Evolutionary conservation across 257 asterid genomes (phyloP), one percentile per base, ranked within the genome.

Genomic region (Solanum chiquidenum): DNA sequence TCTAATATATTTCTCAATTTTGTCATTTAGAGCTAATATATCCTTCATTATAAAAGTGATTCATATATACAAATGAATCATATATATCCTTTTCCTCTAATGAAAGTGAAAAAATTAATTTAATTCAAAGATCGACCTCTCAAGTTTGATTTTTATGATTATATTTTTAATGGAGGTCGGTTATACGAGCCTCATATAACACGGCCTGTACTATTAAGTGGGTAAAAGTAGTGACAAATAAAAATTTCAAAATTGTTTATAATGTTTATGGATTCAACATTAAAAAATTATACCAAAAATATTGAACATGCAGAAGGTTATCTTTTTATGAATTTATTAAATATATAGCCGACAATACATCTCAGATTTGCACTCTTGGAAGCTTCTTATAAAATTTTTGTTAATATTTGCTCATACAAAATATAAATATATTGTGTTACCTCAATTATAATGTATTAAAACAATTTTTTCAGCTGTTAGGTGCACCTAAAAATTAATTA

Each of bases 331-430:
- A 77, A 77, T 7, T 76, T 44, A 14, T 76, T 44, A 14, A 25
- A 7, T 76, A 40, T 77, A 77, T 16, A 44, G 38, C 66, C 66
- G 14, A 44, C 85, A 79, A 44, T 10, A 14, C 25, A 27, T 44
- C 38, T 79, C 9, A 79, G 40, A 44, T 79, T 44, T 79, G 66
- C 66, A 25, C 40, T 79, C 25, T 14, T 44, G 85, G 85, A 44
- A 79, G 85, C 85, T 79, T 80, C 85, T 44, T 80, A 46, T 16
- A 80, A 80, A 25, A 18, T 25, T 79, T 79, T n/a, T 80, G 18
- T 46, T 27, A 13, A 46, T 14, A 80, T 14, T 46, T 44, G 12
- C 66, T 80, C 85, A 80, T 46, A 79, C 4, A 44, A 79, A 79
- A 44, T 44, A 42, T 42, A 14, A 44, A 77, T 77, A 80, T 80